These are phyloP conservation scores for Mycena galopus DNA, from an alignment of 768 basidiomycete species.

Conservation along the genomic window DNA sequence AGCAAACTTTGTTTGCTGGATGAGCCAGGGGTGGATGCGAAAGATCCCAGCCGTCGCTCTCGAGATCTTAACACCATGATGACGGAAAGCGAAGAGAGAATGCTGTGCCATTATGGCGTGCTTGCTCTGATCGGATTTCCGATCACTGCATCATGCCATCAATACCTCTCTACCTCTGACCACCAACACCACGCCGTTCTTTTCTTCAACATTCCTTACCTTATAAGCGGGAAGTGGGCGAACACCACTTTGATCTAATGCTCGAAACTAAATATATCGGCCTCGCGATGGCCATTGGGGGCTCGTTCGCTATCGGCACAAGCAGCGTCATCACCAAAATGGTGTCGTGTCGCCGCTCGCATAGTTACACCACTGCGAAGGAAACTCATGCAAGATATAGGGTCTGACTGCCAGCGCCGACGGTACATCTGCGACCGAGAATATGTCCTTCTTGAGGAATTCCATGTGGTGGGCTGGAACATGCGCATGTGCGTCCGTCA, in stretches of 20 bases:
- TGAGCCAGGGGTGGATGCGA: not conserved
- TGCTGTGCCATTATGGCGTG: constrained; percentile 3
- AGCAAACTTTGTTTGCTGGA: too few relatives aligned
- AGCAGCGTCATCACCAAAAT: constrained; percentile 99
- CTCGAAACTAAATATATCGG: not conserved
- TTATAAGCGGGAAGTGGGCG: not conserved
- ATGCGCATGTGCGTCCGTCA: constrained; percentile 76
- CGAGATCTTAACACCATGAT: not conserved
- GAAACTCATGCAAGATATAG: constrained; percentile 53
- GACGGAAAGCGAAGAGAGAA: constrained; percentile 1
- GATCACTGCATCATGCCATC: constrained; percentile 9
- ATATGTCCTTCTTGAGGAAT: constrained; percentile 87
- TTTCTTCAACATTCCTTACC: not conserved
- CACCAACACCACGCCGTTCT: not conserved
- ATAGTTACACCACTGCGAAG: not conserved
- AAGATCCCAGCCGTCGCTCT: not conserved
- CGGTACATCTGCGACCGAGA: constrained; percentile 75
- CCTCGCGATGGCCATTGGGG: not conserved
- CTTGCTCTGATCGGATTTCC: constrained; percentile 4
- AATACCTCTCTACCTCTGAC: not conserved
- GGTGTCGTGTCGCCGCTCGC: constrained; percentile 68
- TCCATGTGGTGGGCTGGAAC: constrained; percentile 99
- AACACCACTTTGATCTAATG: not conserved
- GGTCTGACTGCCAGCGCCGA: constrained; percentile 88
- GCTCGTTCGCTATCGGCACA: constrained; percentile 72